Evolutionary conservation across 352 stramenopile species (phyloP).

Genomic region (Discostella stelligera): DNA sequence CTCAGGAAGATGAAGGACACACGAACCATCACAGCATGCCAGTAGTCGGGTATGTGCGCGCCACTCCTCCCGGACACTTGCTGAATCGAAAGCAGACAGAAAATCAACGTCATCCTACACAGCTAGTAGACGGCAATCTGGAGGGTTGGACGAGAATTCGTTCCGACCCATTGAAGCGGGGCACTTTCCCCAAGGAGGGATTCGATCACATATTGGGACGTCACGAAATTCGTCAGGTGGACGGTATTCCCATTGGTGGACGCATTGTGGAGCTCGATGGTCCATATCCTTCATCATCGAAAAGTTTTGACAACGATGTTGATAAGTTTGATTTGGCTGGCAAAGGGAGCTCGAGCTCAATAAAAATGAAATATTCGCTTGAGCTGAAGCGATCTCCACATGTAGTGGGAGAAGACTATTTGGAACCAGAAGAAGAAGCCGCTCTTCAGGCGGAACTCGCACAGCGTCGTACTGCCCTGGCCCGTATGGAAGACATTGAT

Average conservation of each 20-base stretch:
- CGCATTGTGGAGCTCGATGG: slow-evolving; percentile 24
- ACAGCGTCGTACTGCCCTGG: slow-evolving; percentile 11
- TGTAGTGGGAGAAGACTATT: background rate
- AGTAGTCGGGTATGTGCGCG: slow-evolving; percentile 23
- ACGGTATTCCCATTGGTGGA: slow-evolving; percentile 37
- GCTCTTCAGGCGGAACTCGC: slow-evolving; percentile 38
- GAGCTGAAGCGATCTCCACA: background rate
- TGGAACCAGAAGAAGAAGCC: slow-evolving; percentile 46
- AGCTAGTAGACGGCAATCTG: slow-evolving; percentile 8
- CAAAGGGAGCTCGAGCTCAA: background rate
- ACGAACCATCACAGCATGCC: background rate
- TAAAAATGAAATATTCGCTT: too few species aligned
- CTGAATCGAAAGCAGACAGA: slow-evolving; percentile 2
- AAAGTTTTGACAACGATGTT: background rate
- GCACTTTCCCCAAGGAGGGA: slow-evolving; percentile 57
- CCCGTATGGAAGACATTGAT: slow-evolving; percentile 15
- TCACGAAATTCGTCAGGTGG: slow-evolving; percentile 49
- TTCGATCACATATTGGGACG: slow-evolving; percentile 74
- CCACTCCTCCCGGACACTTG: slow-evolving; percentile 29
- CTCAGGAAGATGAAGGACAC: background rate
- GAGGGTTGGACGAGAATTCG: slow-evolving; percentile 53
- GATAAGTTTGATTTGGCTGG: background rate
- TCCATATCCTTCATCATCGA: slow-evolving; percentile 2
- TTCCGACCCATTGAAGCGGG: slow-evolving; percentile 31
- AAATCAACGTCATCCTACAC: background rate